These are phyloP conservation scores for Gracilaria caudata DNA, from an alignment of 23 red algal species.

Conservation along the genomic window DNA sequence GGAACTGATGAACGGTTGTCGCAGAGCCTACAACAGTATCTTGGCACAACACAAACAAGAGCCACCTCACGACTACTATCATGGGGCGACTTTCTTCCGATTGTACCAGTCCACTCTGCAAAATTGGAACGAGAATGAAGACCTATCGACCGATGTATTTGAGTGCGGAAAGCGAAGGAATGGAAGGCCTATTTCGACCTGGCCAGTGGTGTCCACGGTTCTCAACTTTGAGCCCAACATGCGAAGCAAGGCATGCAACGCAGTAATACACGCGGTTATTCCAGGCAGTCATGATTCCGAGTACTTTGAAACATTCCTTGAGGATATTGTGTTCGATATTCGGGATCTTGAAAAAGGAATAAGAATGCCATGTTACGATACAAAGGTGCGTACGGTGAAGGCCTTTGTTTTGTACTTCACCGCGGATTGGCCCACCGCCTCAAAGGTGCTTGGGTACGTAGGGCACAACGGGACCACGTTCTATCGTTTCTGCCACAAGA, in stretches of 20 bases:
- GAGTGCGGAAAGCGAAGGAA: background rate
- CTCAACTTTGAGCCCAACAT: background rate
- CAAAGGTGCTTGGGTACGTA: conserved; percentile 18
- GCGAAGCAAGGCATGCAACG: background rate
- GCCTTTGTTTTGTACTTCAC: conserved; percentile 10
- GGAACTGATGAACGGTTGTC: background rate
- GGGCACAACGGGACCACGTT: background rate
- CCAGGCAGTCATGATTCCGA: conserved; percentile 11
- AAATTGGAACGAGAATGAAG: background rate
- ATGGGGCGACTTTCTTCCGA: background rate
- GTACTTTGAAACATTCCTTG: conserved; percentile 17
- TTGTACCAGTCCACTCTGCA: background rate
- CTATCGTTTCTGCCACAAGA: conserved; percentile 12
- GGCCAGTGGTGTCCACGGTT: background rate
- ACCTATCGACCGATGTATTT: background rate
- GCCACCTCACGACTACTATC: background rate
- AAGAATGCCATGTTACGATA: background rate
- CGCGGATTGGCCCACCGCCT: conserved; percentile 6
- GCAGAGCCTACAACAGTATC: background rate
- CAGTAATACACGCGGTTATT: background rate
- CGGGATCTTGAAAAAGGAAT: background rate
- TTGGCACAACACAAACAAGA: background rate
- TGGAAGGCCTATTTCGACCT: background rate
- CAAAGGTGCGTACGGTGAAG: background rate
- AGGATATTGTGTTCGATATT: background rate